Evolutionary conservation across 2,329 filamentous ascomycete genomes (phyloP), one percentile per base, ranked within the genome.

Genomic region (Pyrenophora teres): DNA sequence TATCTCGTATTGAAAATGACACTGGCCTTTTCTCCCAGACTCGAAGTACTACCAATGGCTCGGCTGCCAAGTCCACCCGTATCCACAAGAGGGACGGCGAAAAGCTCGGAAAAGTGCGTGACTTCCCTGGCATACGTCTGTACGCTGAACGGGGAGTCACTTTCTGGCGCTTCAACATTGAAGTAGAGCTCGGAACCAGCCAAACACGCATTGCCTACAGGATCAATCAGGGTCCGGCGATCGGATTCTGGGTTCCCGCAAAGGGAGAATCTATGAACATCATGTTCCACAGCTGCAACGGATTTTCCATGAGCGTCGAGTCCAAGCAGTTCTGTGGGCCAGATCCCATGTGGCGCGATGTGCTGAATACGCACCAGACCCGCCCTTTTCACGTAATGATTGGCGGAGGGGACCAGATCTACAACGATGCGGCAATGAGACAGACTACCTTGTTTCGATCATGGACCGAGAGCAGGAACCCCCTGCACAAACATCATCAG

Each of bases 211-310:
- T 99, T 58, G 93, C 92, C 0, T 99, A 99, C 74, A 89, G 92
- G 46, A 96, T 99, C 77, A 99, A 99, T 68, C 83, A 87, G 40
- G 93, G 94, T 0, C 92, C 93, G 5, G 85, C 90, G 2, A 86
- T 90, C 45, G 90, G 88, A 1, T 99, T 99, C 72, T 99, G 94
- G 93, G 91, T 99, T 0, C 94, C 95, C 4, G 88, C 88, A 27
- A 83, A 81, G 42, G 88, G 86, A 13, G 83, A 96, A 71, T 84
- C 89, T 2, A 99, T 99, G 94, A 97, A 97, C 76, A 90, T 97
- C 71, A 96, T 97, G 92, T 99, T 97, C 77, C 85, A 97, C 77
- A 96, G 89, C 71, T 96, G 94, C 78, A 99, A 99, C 71, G 94
- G 95, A 2, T 99, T 99, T 78, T 93, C 90, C 63, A 73, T 88